These are phyloP conservation scores for Cyclaneusma minus DNA, from an alignment of 2,329 filamentous ascomycete genomes.

Conservation along the genomic window DNA sequence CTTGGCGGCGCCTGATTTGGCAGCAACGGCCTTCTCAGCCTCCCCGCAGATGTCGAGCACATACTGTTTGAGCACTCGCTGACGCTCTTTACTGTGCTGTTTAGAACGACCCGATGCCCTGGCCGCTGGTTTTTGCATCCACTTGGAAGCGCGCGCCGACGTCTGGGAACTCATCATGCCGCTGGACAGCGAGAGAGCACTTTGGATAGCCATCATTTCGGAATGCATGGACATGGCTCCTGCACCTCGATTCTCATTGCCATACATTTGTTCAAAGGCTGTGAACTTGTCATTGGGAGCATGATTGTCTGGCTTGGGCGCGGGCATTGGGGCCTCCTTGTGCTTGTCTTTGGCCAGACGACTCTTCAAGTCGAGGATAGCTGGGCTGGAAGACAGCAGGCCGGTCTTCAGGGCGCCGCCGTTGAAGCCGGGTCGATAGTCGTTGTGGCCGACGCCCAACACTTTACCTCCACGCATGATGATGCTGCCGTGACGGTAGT, in stretches of 20 bases:
- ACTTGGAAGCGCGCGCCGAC: slow-evolving; percentile 20
- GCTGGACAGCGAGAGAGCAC: slow-evolving; percentile 27
- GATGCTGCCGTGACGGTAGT: slow-evolving; percentile 32
- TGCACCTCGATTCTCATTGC: too few relatives aligned
- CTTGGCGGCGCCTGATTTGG: slow-evolving; percentile 19
- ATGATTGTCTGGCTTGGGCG: slow-evolving; percentile 9
- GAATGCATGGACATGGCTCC: slow-evolving; percentile 37
- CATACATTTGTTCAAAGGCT: slow-evolving; percentile 23
- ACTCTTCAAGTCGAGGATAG: slow-evolving; percentile 17
- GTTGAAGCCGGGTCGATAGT: slow-evolving; percentile 31
- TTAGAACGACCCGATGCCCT: slow-evolving; percentile 32
- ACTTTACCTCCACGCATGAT: slow-evolving; percentile 36
- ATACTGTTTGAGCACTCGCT: slow-evolving; percentile 26
- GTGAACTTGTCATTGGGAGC: too few relatives aligned
- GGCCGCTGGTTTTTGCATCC: slow-evolving; percentile 31
- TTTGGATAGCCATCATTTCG: slow-evolving; percentile 39
- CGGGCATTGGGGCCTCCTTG: slow-evolving; percentile 17
- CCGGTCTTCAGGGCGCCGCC: slow-evolving; percentile 33
- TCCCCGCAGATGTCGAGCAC: slow-evolving; percentile 25
- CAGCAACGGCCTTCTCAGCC: slow-evolving; percentile 12
- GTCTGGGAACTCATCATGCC: slow-evolving; percentile 22
- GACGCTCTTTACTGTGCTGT: slow-evolving; percentile 27
- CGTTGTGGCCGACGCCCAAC: slow-evolving; percentile 34
- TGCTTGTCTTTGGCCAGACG: slow-evolving; percentile 21
- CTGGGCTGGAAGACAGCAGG: slow-evolving; percentile 19